Evolutionary conservation across 176 grass and related monocot species (phyloP), one percentile per base, ranked within the genome.

Genomic region (Ensete ventricosum): DNA sequence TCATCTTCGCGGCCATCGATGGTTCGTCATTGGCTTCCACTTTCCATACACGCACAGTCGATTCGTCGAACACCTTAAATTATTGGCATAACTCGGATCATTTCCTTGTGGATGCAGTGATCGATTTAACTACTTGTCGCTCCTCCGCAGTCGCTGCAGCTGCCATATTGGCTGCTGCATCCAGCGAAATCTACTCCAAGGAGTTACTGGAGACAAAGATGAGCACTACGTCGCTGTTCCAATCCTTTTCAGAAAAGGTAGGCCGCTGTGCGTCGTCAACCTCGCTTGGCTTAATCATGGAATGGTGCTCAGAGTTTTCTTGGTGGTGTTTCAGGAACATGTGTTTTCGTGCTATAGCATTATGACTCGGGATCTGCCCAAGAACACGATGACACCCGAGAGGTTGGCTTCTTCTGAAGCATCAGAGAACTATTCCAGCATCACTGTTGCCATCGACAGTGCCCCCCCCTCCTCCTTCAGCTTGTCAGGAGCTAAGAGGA

Each of bases 81-180:
- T 43, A 6, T 43, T 6, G 4, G 34, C 34, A 0, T 43, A 43
- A 43, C 34, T 43, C 4, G 34, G 34, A 43, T 43, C 34, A 6
- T 43, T 43, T 43, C 34, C 34, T 43, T 43, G 34, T 43, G 34
- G 34, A 43, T 60, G 14, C 16, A 89, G 90, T 1, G 14, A 73
- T 73, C 34, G 87, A 69, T 83, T 77, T 87, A 69, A 67, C 86
- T 1, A 81, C 89, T 70, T 76, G 85, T 69, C 73, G 87, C 67
- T 82, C 90, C 52, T 93, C 87, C 55, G 77, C 82, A 14, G 68
- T 89, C 51, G 90, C 90, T 17, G 65, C 62, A 58, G 84, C 87
- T 23, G 87, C 90, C 25, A 66, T 89, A 11, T 67, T 93, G 3
- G 84, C 80, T 60, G 84, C 80, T 60, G 84, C 84, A 29, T 69